Percentiles rank a stretch among this genome's conserved stretches.
Conservation (phyloP, 2,329 filamentous ascomycete species). For the Ascochyta fabae region DNA sequence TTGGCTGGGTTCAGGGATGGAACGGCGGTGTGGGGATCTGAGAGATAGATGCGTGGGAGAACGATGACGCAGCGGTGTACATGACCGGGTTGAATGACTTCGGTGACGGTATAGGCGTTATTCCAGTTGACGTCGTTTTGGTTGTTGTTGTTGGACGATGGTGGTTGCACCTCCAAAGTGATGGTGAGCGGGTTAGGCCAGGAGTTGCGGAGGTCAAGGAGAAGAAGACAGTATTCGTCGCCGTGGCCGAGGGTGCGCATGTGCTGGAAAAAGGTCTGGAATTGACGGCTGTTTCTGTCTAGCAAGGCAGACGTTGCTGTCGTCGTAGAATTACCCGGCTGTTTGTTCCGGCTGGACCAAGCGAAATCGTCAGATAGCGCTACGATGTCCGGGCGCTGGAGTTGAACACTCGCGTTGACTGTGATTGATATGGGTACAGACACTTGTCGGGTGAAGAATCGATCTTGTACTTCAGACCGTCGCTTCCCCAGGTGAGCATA, state of each 20-base stretch:
- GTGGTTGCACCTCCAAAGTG: constrained; percentile 59
- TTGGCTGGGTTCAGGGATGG: constrained; percentile 80
- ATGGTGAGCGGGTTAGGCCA: constrained; percentile 83
- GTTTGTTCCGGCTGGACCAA: constrained; percentile 57
- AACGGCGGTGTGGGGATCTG: constrained; percentile 78
- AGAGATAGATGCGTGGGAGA: constrained; percentile 75
- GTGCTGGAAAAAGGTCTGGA: constrained; percentile 55
- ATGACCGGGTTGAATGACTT: constrained; percentile 63
- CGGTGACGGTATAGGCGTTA: constrained; percentile 41
- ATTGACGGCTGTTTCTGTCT: constrained; percentile 47
- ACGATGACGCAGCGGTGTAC: constrained; percentile 78
- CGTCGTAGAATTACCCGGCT: not conserved
- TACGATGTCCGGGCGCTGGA: constrained; percentile 79
- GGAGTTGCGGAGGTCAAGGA: constrained; percentile 85
- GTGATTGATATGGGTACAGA: constrained; percentile 83
- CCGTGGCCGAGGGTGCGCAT: constrained; percentile 51
- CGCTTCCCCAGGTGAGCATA: constrained; percentile 81
- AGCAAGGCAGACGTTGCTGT: not conserved
- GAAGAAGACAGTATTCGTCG: constrained; percentile 75
- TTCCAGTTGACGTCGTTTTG: constrained; percentile 19
- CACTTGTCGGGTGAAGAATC: constrained; percentile 85
- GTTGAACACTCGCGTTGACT: constrained; percentile 88
- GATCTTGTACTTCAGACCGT: constrained; percentile 69
- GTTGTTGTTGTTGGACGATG: constrained; percentile 2
- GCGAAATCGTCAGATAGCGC: constrained; percentile 74